Conservation (phyloP, 1,139 yeast species). For the Saccharomycopsis phalli region DNA sequence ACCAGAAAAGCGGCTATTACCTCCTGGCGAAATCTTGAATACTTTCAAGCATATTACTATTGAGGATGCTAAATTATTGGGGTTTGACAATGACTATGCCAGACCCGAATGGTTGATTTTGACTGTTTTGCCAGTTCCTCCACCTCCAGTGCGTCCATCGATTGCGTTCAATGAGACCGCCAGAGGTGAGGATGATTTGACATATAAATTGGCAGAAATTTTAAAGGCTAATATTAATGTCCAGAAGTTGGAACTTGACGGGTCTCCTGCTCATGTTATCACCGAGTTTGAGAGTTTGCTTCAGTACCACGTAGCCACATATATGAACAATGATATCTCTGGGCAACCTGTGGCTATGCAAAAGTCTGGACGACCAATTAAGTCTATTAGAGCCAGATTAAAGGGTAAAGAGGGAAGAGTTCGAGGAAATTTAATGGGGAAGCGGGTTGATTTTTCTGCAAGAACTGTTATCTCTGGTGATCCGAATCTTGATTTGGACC, state of each 20-base stretch:
- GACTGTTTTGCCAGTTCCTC: constrained; percentile 98
- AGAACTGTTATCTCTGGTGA: constrained; percentile 99
- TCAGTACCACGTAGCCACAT: constrained; percentile 98
- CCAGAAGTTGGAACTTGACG: constrained; percentile 93
- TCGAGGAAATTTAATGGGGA: constrained; percentile 98
- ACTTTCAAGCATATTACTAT: constrained; percentile 87
- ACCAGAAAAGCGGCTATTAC: constrained; percentile 83
- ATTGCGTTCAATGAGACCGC: constrained; percentile 98
- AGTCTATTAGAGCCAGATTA: constrained; percentile 94
- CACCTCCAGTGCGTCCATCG: constrained; percentile 98
- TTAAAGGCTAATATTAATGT: constrained; percentile 93
- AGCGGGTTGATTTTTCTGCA: constrained; percentile 98
- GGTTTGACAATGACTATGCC: constrained; percentile 92
- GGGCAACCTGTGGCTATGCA: constrained; percentile 99
- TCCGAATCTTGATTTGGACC: constrained; percentile 94
- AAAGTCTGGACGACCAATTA: constrained; percentile 97
- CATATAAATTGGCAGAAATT: constrained; percentile 94
- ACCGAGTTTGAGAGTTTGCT: constrained; percentile 92
- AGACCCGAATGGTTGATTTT: constrained; percentile 98
- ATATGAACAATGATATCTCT: constrained; percentile 99
- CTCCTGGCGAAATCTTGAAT: constrained; percentile 82
- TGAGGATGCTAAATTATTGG: constrained; percentile 73
- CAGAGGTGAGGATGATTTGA: constrained; percentile 98
- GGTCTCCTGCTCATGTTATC: constrained; percentile 97
- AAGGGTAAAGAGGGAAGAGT: constrained; percentile 99